Conservation (phyloP, 208 protist species). For the Trypanosoma boissoni region DNA sequence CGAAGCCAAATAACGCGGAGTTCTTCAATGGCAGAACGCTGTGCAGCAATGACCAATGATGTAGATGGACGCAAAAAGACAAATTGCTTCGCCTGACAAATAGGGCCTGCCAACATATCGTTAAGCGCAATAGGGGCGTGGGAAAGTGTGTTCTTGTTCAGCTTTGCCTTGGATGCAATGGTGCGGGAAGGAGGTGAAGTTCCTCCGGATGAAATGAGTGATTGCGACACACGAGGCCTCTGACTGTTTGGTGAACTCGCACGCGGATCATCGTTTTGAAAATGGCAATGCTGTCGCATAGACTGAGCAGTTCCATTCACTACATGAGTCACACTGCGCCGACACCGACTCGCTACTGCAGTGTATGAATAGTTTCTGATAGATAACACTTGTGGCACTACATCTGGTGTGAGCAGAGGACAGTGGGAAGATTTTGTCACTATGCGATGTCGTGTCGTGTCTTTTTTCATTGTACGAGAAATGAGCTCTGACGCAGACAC, state of each 20-base stretch:
- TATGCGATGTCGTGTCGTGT: slow-evolving; percentile 6
- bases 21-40: slow-evolving; percentile 41
- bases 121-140: slow-evolving; percentile 36
- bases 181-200: not conserved
- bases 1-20: slow-evolving; percentile 41
- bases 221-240: too few species aligned
- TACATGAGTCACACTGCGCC: not conserved
- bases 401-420: slow-evolving; percentile 44
- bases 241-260: too few species aligned
- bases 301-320: too few species aligned
- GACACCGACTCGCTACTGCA: not conserved
- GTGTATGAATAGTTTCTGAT: slow-evolving; percentile 58
- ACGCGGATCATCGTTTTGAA: too few species aligned
- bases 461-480: slow-evolving; percentile 11
- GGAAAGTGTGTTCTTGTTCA: slow-evolving; percentile 39
- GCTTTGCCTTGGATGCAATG: slow-evolving; percentile 11
- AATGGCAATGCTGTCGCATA: too few species aligned
- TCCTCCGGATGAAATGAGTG: too few species aligned
- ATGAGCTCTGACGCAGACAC: slow-evolving; percentile 7
- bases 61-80: slow-evolving; percentile 52
- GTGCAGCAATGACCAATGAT: slow-evolving; percentile 26
- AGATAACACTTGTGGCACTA: slow-evolving; percentile 57
- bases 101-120: slow-evolving; percentile 44
- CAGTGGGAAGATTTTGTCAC: slow-evolving; percentile 13
- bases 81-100: slow-evolving; percentile 43